phyloP scores from a whole-genome alignment of 192 early-diverging fungal genomes.

The Chytriomyces sp. region DNA sequence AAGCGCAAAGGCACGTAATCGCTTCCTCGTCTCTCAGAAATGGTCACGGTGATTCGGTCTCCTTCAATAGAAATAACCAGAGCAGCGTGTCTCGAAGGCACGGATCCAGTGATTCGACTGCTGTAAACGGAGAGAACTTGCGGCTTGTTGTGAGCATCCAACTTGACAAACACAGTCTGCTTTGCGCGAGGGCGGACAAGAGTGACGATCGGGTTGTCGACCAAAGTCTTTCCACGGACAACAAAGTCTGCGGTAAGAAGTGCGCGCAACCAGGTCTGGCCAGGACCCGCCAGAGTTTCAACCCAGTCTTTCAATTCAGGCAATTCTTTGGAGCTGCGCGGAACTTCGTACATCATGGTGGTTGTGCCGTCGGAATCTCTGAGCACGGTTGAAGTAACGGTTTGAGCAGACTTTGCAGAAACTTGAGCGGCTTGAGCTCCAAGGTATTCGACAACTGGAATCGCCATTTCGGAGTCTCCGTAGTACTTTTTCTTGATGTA shows the following conservation, averaged over 20 bases:
- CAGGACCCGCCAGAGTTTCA: constrained; percentile 72
- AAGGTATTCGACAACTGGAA: constrained; percentile 84
- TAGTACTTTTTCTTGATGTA: constrained; percentile 76
- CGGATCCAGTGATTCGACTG: constrained; percentile 39
- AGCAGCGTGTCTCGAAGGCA: constrained; percentile 50
- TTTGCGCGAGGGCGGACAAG: constrained; percentile 51
- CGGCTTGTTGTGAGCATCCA: constrained; percentile 46
- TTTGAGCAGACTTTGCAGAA: constrained; percentile 43
- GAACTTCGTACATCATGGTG: constrained; percentile 62
- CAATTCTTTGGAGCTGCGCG: constrained; percentile 56
- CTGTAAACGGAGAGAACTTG: constrained; percentile 54
- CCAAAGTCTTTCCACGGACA: constrained; percentile 69
- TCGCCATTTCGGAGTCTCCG: constrained; percentile 58
- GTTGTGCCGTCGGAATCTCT: constrained; percentile 45
- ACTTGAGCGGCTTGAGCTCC: constrained; percentile 50
- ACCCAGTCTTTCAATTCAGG: constrained; percentile 70
- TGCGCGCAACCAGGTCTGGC: constrained; percentile 83
- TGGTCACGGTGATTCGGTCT: constrained; percentile 54
- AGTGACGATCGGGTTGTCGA: constrained; percentile 52
- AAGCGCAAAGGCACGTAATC: constrained; percentile 77
- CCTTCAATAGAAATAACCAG: constrained; percentile 54
- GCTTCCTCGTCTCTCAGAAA: constrained; percentile 70
- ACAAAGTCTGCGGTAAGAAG: constrained; percentile 77
- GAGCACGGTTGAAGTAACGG: constrained; percentile 50
- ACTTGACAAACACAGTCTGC: constrained; percentile 55